phyloP scores from a whole-genome alignment of 1,139 yeast species.

The Wickerhamomyces sp. region DNA sequence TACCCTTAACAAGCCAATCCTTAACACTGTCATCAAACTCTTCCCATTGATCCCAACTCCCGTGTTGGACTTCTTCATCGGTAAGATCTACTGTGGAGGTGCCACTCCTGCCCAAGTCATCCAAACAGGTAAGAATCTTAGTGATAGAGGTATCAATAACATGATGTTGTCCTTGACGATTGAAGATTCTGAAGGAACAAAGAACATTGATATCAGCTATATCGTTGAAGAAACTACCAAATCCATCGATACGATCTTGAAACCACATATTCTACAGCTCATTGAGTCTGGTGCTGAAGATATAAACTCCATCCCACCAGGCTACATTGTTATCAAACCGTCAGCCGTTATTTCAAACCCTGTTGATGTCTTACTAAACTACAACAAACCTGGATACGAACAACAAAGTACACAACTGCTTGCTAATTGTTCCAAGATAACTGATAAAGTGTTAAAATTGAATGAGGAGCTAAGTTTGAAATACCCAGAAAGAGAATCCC shows the following conservation, averaged over 20 bases:
- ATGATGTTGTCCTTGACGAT: slow-evolving; percentile 93
- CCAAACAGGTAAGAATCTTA: slow-evolving; percentile 61
- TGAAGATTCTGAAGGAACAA: slow-evolving; percentile 81
- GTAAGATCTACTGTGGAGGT: slow-evolving; percentile 89
- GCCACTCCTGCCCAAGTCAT: slow-evolving; percentile 67
- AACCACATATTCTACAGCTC: slow-evolving; percentile 59
- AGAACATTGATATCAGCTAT: slow-evolving; percentile 55
- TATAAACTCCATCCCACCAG: slow-evolving; percentile 67
- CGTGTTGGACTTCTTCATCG: slow-evolving; percentile 66
- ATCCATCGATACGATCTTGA: slow-evolving; percentile 65
- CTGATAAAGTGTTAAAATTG: slow-evolving; percentile 51
- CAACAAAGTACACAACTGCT: slow-evolving; percentile 57
- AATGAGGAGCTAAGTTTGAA: slow-evolving; percentile 41
- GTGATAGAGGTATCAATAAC: slow-evolving; percentile 74
- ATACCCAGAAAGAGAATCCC: slow-evolving; percentile 69
- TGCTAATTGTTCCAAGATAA: slow-evolving; percentile 54
- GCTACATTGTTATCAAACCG: slow-evolving; percentile 88
- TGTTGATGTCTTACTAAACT: slow-evolving; percentile 65
- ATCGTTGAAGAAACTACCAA: slow-evolving; percentile 62
- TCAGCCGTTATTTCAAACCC: slow-evolving; percentile 83
- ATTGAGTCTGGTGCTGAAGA: slow-evolving; percentile 39
- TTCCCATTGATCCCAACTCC: slow-evolving; percentile 75
- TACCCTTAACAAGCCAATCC: slow-evolving; percentile 56
- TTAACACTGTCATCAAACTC: slow-evolving; percentile 55
- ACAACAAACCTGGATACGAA: slow-evolving; percentile 46